Conservation (phyloP, 305 asterid genomes). For the Rubia balearica region DNA sequence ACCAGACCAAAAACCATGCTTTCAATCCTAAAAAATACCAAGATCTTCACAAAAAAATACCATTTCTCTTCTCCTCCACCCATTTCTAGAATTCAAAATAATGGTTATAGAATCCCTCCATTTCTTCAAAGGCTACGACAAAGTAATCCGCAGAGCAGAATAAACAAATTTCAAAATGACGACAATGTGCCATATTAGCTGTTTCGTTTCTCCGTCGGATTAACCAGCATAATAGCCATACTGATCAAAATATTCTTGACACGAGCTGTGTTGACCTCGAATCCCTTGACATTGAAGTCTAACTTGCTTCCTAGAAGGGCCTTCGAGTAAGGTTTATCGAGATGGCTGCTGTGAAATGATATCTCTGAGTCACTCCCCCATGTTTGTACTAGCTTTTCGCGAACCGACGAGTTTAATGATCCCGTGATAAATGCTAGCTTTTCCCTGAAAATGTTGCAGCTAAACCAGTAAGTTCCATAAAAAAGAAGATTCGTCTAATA, state of each 20-base stretch:
- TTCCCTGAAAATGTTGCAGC: constrained; percentile 35
- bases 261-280: constrained; percentile 83
- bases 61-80: not conserved
- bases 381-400: constrained; percentile 65
- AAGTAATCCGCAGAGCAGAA: constrained; percentile 28
- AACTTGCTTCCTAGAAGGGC: constrained; percentile 65
- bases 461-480: not conserved
- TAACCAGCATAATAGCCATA: constrained; percentile 27
- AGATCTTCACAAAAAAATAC: not conserved
- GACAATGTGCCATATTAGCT: constrained; percentile 19
- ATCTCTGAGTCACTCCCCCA: constrained; percentile 67
- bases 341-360: constrained; percentile 47
- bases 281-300: constrained; percentile 89
- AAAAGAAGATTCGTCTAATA: not conserved
- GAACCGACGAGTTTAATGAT: constrained; percentile 71
- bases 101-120: constrained; percentile 35
- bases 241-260: constrained; percentile 28
- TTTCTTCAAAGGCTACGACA: constrained; percentile 51
- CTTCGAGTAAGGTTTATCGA: constrained; percentile 47
- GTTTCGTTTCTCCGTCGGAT: constrained; percentile 23
- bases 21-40: not conserved
- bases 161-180: constrained; percentile 8
- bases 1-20: not conserved
- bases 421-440: constrained; percentile 78
- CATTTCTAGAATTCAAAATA: not conserved